These are phyloP conservation scores for Volvox africanus DNA, from an alignment of 139 green algal genomes.

Conservation along the genomic window DNA sequence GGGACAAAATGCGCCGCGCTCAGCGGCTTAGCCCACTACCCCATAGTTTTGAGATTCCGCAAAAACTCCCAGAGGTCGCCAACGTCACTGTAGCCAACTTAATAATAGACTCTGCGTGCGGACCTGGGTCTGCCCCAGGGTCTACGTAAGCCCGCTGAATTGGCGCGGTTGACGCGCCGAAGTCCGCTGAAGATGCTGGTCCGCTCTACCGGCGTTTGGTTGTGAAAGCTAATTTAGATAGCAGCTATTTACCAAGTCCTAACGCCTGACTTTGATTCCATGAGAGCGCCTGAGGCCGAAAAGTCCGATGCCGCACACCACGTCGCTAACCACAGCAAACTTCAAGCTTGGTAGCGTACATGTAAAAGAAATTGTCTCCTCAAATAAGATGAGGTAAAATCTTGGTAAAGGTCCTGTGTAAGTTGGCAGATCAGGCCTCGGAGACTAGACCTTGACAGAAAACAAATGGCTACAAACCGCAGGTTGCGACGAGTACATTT, in stretches of 20 bases:
- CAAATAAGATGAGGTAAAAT: not conserved
- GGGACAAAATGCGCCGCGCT: not conserved
- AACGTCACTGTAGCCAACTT: not conserved
- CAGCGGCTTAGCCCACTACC: not conserved
- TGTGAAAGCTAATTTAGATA: too few relatives aligned
- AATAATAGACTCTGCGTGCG: not conserved
- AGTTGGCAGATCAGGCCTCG: slow-evolving; percentile 2
- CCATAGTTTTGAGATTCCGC: not conserved
- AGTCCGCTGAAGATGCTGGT: too few relatives aligned
- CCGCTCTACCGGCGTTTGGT: too few relatives aligned
- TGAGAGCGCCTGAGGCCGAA: too few relatives aligned
- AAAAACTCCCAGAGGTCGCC: not conserved
- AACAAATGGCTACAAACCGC: not conserved
- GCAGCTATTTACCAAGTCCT: too few relatives aligned
- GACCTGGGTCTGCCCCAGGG: not conserved
- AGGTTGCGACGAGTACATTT: not conserved
- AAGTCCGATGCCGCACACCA: too few relatives aligned
- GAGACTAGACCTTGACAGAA: not conserved
- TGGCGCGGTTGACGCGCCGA: slow-evolving; percentile 3
- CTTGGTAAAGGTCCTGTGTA: not conserved
- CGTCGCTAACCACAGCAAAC: too few relatives aligned
- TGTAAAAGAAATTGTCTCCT: not conserved
- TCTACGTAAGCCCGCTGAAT: not conserved
- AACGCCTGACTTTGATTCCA: too few relatives aligned
- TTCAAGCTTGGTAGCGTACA: too few relatives aligned